Percentiles rank a stretch among this genome's conserved stretches.
These are phyloP conservation scores for Sphagnurus paluster DNA, from an alignment of 1,284 basidiomycete genomes.

Conservation along the genomic window DNA sequence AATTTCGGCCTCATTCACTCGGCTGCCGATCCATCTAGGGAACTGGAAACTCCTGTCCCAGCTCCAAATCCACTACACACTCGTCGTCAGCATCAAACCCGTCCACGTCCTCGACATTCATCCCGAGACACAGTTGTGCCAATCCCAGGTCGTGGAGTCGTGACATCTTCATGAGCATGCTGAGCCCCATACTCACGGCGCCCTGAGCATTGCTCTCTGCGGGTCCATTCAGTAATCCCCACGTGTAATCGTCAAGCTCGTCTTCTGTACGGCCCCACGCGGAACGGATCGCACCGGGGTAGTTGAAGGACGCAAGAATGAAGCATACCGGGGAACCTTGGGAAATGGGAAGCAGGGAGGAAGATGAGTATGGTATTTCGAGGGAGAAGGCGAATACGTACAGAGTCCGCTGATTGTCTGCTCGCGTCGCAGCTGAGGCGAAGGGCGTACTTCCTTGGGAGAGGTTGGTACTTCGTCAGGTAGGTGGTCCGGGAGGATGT, in stretches of 20 bases:
- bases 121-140: conserved; percentile 62
- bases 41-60: neutral
- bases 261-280: conserved; percentile 70
- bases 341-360: neutral
- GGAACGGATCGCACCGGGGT: conserved; percentile 60
- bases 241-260: conserved; percentile 65
- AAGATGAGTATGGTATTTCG: neutral
- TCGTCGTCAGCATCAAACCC: neutral
- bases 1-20: no score
- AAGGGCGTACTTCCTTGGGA: conserved; percentile 24
- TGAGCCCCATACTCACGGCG: conserved; percentile 49
- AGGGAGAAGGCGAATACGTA: conserved; percentile 36
- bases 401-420: conserved; percentile 76
- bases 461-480: conserved; percentile 30
- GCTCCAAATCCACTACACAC: neutral
- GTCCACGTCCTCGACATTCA: conserved; percentile 30
- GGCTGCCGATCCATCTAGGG: no score
- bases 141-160: conserved; percentile 71
- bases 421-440: conserved; percentile 54
- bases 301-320: conserved; percentile 65
- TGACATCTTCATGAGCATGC: conserved; percentile 76
- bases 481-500: conserved; percentile 51
- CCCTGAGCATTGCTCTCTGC: conserved; percentile 30
- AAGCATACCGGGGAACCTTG: conserved; percentile 74
- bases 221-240: conserved; percentile 56